Evolutionary conservation across 139 green algal genomes (phyloP), one percentile per base, ranked within the genome.

Genomic region (Chlorella sp.): DNA sequence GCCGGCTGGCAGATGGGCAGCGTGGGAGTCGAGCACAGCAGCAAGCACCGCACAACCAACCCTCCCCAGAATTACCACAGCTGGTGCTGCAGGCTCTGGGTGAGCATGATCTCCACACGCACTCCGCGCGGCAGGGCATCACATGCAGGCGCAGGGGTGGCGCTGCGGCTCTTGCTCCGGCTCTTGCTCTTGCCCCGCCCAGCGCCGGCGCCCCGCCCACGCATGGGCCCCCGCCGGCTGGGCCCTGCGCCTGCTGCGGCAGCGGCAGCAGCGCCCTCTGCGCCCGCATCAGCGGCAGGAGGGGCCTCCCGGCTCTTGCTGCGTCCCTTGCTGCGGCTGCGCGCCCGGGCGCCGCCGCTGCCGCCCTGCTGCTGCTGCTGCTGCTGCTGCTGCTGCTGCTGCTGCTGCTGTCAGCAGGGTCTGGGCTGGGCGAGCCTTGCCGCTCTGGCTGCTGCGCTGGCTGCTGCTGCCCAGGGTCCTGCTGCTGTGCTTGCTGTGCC

Each of bases 321-420:
- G n/a, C 38, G 21, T 6, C 69, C 38, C 20, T 25, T n/a, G 34
- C 69, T 39, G 51, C 15, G 51, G 51, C 51, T 60, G 51, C 51
- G 51, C 12, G 51, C 51, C 51, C 51, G 2, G 44, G 44, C 44
- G 51, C 13, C 15, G 51, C 51, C 51, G 69, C 36, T 75, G 34
- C 36, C 36, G 34, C 69, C n/a, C 69, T 32, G 69, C 69, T 17
- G 15, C 4, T 74, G 36, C 36, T 47, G 36, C 69, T 75, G 36
- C 23, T 75, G 69, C 69, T 75, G 15, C 47, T 75, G 69, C 69
- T 47, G 36, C 69, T 75, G 36, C 23, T 75, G 69, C 69, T 75
- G 15, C 47, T 75, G 69, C 69, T 75, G 69, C 69, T n/a, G n/a
- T 39, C 69, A 39, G 36, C 73, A 9, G 73, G 73, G 25, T 17